These are phyloP conservation scores for Talaromyces sp. DNA, from an alignment of 2,329 filamentous ascomycete genomes.

Conservation along the genomic window DNA sequence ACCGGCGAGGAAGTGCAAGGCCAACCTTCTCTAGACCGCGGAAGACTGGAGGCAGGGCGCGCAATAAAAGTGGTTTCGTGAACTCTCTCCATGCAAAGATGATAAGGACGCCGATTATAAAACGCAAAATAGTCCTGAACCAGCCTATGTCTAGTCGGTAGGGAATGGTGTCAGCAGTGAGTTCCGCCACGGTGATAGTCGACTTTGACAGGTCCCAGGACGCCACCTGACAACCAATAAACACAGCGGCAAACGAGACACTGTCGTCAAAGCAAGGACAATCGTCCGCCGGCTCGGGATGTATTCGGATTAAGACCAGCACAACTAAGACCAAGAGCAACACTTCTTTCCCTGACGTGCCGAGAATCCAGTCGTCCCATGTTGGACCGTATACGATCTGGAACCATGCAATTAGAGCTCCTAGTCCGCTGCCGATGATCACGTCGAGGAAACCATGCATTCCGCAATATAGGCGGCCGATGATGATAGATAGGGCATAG, in stretches of 20 bases:
- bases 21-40: conserved; percentile 75
- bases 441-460: conserved; percentile 99
- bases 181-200: conserved; percentile 47
- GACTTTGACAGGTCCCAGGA: conserved; percentile 74
- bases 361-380: conserved; percentile 67
- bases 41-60: conserved; percentile 76
- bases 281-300: conserved; percentile 93
- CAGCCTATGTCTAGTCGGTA: conserved; percentile 66
- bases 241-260: conserved; percentile 83
- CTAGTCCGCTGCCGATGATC: conserved; percentile 70
- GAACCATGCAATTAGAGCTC: conserved; percentile 57
- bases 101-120: conserved; percentile 72
- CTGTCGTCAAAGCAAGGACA: conserved; percentile 97
- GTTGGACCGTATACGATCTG: conserved; percentile 52
- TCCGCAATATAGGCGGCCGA: conserved; percentile 91
- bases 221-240: conserved; percentile 77
- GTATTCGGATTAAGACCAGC: conserved; percentile 73
- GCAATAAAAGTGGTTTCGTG: conserved; percentile 79
- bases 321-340: conserved; percentile 61
- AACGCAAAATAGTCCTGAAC: conserved; percentile 58
- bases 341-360: conserved; percentile 60
- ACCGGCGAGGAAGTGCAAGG: conserved; percentile 75
- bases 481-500: conserved; percentile 81
- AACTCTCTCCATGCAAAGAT: conserved; percentile 87
- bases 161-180: conserved; percentile 56